Conservation (phyloP, 2,329 filamentous ascomycete species). For the Pleurostoma richardsiae region DNA sequence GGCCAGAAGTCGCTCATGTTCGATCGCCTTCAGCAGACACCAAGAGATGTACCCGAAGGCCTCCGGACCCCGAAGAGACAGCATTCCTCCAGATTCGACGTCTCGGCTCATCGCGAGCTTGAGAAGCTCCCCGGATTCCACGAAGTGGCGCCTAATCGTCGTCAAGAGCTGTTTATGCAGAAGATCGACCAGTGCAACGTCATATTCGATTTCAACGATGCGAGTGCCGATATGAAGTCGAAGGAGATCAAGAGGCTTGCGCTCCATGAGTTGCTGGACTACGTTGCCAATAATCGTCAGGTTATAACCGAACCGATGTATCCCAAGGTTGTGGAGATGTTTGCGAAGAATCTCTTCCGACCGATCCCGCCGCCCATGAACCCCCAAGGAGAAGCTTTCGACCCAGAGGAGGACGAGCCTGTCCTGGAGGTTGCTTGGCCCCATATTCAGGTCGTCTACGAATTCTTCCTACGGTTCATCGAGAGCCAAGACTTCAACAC, state of each 20-base stretch:
- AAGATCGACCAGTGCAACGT: conserved; percentile 99
- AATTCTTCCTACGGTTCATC: conserved; percentile 98
- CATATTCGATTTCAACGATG: conserved; percentile 99
- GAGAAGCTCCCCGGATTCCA: conserved; percentile 98
- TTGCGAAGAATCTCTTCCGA: conserved; percentile 95
- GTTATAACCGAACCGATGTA: conserved; percentile 99
- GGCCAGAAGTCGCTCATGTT: conserved; percentile 86
- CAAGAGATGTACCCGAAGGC: conserved; percentile 94
- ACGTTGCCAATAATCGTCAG: conserved; percentile 96
- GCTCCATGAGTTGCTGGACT: conserved; percentile 92
- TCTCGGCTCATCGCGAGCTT: conserved; percentile 91
- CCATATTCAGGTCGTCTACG: conserved; percentile 98
- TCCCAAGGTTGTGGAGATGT: conserved; percentile 97
- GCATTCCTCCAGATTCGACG: conserved; percentile 95
- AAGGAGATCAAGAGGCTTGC: conserved; percentile 99
- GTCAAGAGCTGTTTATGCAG: conserved; percentile 98
- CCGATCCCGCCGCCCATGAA: conserved; percentile 97
- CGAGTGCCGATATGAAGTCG: conserved; percentile 97
- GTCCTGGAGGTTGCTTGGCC: conserved; percentile 98
- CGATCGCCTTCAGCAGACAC: conserved; percentile 85
- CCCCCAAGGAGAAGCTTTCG: conserved; percentile 95
- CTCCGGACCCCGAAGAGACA: conserved; percentile 93
- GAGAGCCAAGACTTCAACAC: conserved; percentile 99
- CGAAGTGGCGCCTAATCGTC: conserved; percentile 89
- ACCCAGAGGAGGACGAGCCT: conserved; percentile 96